These are phyloP conservation scores for Wickerhamiella bombiphila DNA, from an alignment of 805 yeast genomes.

Conservation along the genomic window DNA sequence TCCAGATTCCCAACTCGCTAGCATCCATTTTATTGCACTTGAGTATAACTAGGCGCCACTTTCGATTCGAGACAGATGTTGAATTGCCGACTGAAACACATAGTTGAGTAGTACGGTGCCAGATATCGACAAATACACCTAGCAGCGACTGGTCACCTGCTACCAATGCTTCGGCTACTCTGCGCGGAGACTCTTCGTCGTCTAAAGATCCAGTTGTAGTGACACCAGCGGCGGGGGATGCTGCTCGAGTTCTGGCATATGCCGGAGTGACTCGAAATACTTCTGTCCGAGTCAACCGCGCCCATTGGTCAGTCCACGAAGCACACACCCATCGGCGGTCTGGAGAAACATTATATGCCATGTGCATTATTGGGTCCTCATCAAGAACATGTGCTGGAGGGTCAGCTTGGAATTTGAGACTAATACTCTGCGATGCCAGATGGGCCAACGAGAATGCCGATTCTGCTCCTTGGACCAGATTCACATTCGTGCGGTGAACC, in stretches of 20 bases:
- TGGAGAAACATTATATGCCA: conserved; percentile 69
- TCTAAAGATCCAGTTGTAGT: background rate
- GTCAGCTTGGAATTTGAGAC: conserved; percentile 12
- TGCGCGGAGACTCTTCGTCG: no score
- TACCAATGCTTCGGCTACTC: no score
- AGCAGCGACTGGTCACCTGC: conserved; percentile 9
- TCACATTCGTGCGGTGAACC: conserved; percentile 5
- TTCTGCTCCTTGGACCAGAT: background rate
- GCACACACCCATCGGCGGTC: conserved; percentile 78
- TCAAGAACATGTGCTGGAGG: conserved; percentile 25
- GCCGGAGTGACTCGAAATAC: conserved; percentile 27
- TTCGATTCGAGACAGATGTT: background rate
- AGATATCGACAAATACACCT: conserved; percentile 12
- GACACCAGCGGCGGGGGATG: conserved; percentile 2
- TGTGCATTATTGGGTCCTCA: conserved; percentile 69
- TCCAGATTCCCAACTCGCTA: conserved; percentile 23
- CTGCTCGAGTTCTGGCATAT: conserved; percentile 3
- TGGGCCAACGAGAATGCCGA: conserved; percentile 25
- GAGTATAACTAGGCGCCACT: conserved; percentile 25
- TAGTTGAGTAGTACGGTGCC: conserved; percentile 9
- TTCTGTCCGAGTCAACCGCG: conserved; percentile 43
- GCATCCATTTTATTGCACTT: conserved; percentile 25
- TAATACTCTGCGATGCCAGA: conserved; percentile 20
- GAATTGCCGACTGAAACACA: conserved; percentile 3
- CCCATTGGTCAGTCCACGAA: conserved; percentile 81